Evolutionary conservation across 257 asterid species (phyloP).

Genomic region (Leptodermis oblonga): DNA sequence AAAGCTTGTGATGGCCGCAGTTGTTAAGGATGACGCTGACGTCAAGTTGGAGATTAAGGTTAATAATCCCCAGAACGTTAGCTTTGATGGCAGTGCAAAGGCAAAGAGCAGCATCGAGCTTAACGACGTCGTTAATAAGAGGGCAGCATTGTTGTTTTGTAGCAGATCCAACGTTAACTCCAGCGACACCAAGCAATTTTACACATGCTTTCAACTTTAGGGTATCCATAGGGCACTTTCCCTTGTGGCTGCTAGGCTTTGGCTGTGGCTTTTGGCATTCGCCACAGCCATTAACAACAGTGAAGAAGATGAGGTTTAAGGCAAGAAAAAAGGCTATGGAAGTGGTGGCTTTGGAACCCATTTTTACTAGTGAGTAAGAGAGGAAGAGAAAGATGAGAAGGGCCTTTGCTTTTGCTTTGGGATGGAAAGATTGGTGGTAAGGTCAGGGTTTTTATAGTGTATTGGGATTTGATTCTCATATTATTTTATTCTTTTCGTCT

Average conservation of each 20-base stretch:
- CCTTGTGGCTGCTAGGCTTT: conserved; percentile 27
- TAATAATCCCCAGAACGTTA: conserved; percentile 50
- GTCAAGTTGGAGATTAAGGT: conserved; percentile 51
- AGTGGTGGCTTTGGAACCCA: conserved; percentile 39
- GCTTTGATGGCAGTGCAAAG: conserved; percentile 67
- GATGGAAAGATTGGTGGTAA: not conserved
- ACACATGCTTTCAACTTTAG: conserved; percentile 58
- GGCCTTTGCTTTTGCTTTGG: not conserved
- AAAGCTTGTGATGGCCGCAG: conserved; percentile 43
- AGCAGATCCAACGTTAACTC: conserved; percentile 37
- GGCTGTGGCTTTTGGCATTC: conserved; percentile 35
- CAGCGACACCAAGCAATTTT: conserved; percentile 36
- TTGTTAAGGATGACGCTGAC: conserved; percentile 42
- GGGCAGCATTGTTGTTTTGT: conserved; percentile 46
- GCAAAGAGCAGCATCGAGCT: conserved; percentile 54
- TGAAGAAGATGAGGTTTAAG: conserved; percentile 43
- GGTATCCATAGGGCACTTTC: conserved; percentile 52
- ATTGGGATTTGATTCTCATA: not conserved
- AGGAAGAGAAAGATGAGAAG: no score
- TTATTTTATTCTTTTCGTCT: no score
- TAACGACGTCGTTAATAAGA: conserved; percentile 28
- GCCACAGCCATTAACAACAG: conserved; percentile 47
- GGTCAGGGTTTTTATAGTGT: not conserved
- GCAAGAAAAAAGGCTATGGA: conserved; percentile 42
- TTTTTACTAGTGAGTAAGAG: no score